Conservation (phyloP, 495 filamentous ascomycete species). For the Xylaria venustula region DNA sequence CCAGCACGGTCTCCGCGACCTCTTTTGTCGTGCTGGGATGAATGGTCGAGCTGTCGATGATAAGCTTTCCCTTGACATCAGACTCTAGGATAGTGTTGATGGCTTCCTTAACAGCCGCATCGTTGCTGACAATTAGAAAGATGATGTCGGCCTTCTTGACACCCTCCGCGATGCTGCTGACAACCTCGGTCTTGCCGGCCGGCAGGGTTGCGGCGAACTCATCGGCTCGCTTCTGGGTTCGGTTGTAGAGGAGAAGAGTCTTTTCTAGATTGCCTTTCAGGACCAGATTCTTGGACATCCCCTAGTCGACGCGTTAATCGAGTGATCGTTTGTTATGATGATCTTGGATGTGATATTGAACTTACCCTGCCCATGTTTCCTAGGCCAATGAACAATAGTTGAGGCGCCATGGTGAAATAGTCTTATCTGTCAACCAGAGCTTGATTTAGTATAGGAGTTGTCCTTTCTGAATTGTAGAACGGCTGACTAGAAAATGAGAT, state of each 20-base stretch:
- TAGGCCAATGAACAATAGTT: conserved; percentile 78
- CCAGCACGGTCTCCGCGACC: conserved; percentile 53
- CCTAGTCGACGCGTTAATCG: conserved; percentile 45
- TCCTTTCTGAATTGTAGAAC: too few species aligned
- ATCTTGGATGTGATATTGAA: conserved; percentile 1
- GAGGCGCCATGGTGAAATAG: conserved; percentile 52
- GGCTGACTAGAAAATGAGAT: too few species aligned
- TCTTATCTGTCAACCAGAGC: background rate
- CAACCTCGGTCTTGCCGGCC: conserved; percentile 58
- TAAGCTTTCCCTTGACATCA: conserved; percentile 64
- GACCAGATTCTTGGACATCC: conserved; percentile 82
- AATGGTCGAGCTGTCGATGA: conserved; percentile 87
- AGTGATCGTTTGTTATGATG: background rate
- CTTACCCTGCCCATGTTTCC: conserved; percentile 89
- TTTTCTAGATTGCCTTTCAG: conserved; percentile 68
- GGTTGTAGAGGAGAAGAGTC: conserved; percentile 78
- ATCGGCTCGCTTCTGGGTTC: conserved; percentile 59
- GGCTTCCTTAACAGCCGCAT: conserved; percentile 62
- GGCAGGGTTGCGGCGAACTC: conserved; percentile 55
- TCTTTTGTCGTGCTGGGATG: conserved; percentile 76
- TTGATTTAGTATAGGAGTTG: too few species aligned
- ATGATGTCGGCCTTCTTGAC: conserved; percentile 70
- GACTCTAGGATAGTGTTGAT: conserved; percentile 53
- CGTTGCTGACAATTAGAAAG: conserved; percentile 82
- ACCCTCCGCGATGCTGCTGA: conserved; percentile 61